Base-by-base conservation (phyloP, 2,329 filamentous ascomycete species). In the Claviceps sp. region DNA sequence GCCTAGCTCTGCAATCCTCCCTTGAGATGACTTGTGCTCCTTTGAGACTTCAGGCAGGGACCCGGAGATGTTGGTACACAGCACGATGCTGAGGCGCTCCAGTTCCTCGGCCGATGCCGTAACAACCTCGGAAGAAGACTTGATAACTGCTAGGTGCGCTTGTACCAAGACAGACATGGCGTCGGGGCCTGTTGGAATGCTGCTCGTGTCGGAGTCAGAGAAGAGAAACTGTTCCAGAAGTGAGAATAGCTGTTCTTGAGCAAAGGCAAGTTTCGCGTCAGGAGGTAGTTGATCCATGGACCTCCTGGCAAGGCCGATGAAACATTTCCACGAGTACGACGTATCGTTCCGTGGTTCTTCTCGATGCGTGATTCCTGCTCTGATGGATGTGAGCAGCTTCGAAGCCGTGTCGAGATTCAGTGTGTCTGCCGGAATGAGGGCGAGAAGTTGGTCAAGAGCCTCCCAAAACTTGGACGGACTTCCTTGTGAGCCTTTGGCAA, bases 401-500 rank as follows among this genome's bases (percentile, higher is more conserved):
- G 74, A 72, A 1, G 80, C 76, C 23, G 78, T 76, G 2, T 82
- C 73, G 3, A 63, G 50, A 1, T 64, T 60, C 5, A 71, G 60
- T 1, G 68, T 59, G 14, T 76, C 68, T 2, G 65, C 58, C 47
- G 84, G 72, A 1, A 91, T 62, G 1, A 82, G 64, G 22, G 77
- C 70, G 5, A 95, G 63, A 0, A 97, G 67, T 34, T 73, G 70
- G 40, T 76, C 72, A 36, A 95, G 64, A 16, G 77, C 78, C 26
- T 74, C 67, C 93, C 93, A 98, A 62, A 83, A 95, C 9, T 75
- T 77, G 3, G 75, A 68, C 0, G 80, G 72, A 3, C 85, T 85
- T n/a, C 82, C 79, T 61, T 96, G 87, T 0, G 91, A 95, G 2
- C 93, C 91, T 59, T 83, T 86, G 55, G 86, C 82, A 6, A 97